These are phyloP conservation scores for Epipyxis sp. DNA, from an alignment of 108 stramenopile genomes.

Conservation along the genomic window DNA sequence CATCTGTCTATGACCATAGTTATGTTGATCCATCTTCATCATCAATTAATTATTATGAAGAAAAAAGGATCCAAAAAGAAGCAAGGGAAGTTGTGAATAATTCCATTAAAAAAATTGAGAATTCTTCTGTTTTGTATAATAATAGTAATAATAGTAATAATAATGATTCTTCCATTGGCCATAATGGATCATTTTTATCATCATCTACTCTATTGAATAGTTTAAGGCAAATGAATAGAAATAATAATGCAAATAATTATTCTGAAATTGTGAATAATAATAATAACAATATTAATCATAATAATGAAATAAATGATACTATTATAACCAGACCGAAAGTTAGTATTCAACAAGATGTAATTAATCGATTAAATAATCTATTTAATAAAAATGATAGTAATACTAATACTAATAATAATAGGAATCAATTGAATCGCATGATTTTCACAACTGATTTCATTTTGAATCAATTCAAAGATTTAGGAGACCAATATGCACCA, in stretches of 20 bases:
- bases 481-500: constrained; percentile 28
- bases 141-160: background rate
- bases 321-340: no score
- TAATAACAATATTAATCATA: no score
- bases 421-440: no score
- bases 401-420: background rate
- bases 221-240: background rate
- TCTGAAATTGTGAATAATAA: no score
- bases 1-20: constrained; percentile 15
- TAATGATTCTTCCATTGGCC: no score
- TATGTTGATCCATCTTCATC: constrained; percentile 4
- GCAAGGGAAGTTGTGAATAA: background rate
- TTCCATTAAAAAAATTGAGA: background rate
- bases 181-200: no score
- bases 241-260: background rate
- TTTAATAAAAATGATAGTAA: background rate
- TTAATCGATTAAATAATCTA: background rate
- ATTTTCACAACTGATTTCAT: background rate
- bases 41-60: background rate
- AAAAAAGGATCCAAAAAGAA: background rate
- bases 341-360: background rate
- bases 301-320: no score
- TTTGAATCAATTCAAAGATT: constrained; percentile 21
- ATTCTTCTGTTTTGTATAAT: background rate
- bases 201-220: background rate